phyloP scores from a whole-genome alignment of 2,329 filamentous ascomycete genomes.

The Monilinia laxa region DNA sequence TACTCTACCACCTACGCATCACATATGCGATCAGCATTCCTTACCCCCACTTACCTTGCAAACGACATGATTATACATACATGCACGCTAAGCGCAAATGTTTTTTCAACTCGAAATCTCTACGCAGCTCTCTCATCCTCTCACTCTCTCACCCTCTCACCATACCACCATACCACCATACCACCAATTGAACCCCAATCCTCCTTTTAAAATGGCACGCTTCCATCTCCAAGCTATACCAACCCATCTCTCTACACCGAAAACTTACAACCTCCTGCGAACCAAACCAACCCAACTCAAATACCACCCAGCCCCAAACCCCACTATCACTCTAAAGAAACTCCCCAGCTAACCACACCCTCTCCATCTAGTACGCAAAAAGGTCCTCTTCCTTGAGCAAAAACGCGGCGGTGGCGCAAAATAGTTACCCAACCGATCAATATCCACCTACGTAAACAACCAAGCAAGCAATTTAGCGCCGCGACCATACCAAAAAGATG shows the following conservation, averaged over 20 bases:
- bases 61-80: background rate
- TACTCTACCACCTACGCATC: background rate
- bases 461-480: background rate
- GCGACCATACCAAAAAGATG: too few species aligned
- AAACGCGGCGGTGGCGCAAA: slow-evolving; percentile 72
- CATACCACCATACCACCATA: background rate
- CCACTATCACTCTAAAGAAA: too few species aligned
- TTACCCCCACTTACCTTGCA: background rate
- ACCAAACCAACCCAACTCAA: background rate
- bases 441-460: background rate
- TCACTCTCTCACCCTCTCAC: background rate
- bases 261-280: background rate
- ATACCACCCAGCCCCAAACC: background rate
- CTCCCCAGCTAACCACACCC: slow-evolving; percentile 12
- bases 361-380: slow-evolving; percentile 70
- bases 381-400: slow-evolving; percentile 92
- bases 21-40: background rate
- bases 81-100: background rate
- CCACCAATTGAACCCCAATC: background rate
- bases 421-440: slow-evolving; percentile 19
- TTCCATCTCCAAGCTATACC: background rate
- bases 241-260: too few species aligned
- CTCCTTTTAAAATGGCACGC: background rate
- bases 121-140: background rate
- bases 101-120: background rate